Evolutionary conservation across 306 rosid species (phyloP).

Genomic region (Pterocarpus santalinus): DNA sequence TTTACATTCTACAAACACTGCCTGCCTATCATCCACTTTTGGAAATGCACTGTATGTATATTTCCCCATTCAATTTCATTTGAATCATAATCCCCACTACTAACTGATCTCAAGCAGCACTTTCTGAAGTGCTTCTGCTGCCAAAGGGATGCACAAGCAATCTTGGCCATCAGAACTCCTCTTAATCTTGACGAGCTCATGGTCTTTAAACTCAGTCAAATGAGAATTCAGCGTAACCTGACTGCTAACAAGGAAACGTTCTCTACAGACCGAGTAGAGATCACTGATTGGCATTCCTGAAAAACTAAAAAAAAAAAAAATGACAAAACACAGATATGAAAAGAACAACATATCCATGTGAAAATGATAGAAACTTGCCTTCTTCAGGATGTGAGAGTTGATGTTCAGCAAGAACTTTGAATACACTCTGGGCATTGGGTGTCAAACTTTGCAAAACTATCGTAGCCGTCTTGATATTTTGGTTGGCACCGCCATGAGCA

Average conservation of each 20-base stretch:
- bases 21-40: conserved; percentile 9
- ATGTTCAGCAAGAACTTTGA: conserved; percentile 87
- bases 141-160: conserved; percentile 53
- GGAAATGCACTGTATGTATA: conserved; percentile 5
- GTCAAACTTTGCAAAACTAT: conserved; percentile 93
- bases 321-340: background rate
- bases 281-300: conserved; percentile 82
- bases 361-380: conserved; percentile 56
- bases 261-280: conserved; percentile 79
- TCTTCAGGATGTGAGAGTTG: conserved; percentile 87
- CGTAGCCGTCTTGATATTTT: conserved; percentile 85
- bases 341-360: conserved; percentile 33
- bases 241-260: conserved; percentile 86
- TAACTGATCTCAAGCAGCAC: conserved; percentile 64
- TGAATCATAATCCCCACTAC: conserved; percentile 18
- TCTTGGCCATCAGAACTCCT: conserved; percentile 94
- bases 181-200: conserved; percentile 85
- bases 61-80: conserved; percentile 10
- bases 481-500: conserved; percentile 75
- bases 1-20: conserved; percentile 6
- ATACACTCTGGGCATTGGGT: conserved; percentile 90
- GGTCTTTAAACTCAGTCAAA: conserved; percentile 93
- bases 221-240: conserved; percentile 85
- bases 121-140: conserved; percentile 83
- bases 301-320: conserved; percentile 12